Conservation (phyloP, 306 rosid species). For the Inga leiocalycina region DNA sequence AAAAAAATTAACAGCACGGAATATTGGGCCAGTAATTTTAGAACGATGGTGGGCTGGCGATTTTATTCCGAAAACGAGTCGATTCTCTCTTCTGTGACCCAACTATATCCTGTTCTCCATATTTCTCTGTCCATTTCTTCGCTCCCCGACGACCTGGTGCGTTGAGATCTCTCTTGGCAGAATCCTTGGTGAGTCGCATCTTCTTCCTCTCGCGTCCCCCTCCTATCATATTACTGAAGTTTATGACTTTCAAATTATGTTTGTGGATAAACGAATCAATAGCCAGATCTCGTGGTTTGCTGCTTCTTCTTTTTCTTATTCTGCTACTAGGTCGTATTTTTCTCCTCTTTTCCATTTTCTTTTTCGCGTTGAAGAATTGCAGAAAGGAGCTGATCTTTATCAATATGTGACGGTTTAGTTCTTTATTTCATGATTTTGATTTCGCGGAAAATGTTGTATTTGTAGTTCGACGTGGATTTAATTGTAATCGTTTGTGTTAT, state of each 20-base stretch:
- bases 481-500: neutral
- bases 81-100: neutral
- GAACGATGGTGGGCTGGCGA: neutral
- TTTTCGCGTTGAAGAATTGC: neutral
- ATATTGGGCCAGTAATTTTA: neutral
- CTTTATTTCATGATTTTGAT: neutral
- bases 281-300: conserved; percentile 25
- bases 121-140: neutral
- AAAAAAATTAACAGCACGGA: neutral
- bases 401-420: neutral
- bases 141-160: neutral
- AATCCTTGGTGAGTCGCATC: conserved; percentile 29
- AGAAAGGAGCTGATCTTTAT: neutral
- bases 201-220: neutral
- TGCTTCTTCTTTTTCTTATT: neutral
- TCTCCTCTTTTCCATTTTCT: neutral
- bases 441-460: neutral
- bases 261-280: neutral
- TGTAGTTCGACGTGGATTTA: neutral
- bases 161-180: conserved; percentile 33
- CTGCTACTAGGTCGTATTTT: neutral
- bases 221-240: neutral
- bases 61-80: neutral
- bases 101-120: neutral
- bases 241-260: neutral